Conservation (phyloP, 2,329 filamentous ascomycete genomes). For the Chaetomium globosum region DNA sequence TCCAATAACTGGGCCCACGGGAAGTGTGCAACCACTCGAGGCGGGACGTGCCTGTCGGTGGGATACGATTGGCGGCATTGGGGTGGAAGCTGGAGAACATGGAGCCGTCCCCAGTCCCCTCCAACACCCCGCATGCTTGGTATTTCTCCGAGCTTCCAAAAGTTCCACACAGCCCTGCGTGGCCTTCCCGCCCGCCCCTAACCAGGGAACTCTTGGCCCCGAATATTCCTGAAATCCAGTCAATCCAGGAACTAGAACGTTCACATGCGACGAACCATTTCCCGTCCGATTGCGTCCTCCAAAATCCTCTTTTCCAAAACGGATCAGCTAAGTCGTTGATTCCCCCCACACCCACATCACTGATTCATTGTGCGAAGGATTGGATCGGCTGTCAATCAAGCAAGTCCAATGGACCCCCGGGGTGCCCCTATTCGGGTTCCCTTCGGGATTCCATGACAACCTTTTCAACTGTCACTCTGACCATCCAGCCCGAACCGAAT, state of each 20-base stretch:
- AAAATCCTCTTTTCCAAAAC: background rate
- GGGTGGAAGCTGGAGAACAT: constrained; percentile 1
- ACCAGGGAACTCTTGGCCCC: constrained; percentile 1
- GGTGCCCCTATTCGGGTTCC: constrained; percentile 24
- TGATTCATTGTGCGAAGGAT: background rate
- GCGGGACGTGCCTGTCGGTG: too few relatives aligned
- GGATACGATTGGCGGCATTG: background rate
- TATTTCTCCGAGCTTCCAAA: constrained; percentile 13
- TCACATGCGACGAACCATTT: background rate
- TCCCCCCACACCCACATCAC: background rate
- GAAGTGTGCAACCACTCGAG: background rate
- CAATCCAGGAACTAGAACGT: background rate
- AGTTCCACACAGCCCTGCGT: constrained; percentile 1
- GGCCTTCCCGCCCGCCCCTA: background rate
- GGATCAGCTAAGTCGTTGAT: background rate
- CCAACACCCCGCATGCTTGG: background rate
- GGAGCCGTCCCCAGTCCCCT: background rate
- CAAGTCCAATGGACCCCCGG: constrained; percentile 9
- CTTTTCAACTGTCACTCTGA: background rate
- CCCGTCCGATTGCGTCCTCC: background rate
- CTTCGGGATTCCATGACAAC: background rate
- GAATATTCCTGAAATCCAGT: background rate
- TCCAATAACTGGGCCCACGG: background rate
- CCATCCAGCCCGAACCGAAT: background rate
- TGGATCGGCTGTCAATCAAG: background rate